Evolutionary conservation across 179 eudicot genomes (phyloP).

Genomic region (Pouteria campechiana): DNA sequence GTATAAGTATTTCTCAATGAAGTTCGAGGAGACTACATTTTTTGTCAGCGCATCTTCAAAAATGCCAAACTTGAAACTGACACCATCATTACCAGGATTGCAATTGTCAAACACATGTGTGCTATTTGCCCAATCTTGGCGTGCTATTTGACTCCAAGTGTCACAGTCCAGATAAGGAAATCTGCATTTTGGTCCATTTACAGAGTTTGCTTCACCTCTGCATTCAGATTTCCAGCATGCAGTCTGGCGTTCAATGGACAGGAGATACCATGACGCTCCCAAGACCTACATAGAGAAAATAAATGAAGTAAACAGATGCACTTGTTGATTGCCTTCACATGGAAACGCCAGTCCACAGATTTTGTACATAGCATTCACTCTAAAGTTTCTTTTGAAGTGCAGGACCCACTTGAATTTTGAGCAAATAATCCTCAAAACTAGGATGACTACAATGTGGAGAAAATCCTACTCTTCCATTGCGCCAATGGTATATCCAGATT

Average conservation of each 20-base stretch:
- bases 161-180: conserved; percentile 57
- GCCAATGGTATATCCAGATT: no score
- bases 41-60: conserved; percentile 61
- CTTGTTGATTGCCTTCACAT: no score
- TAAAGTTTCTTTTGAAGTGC: no score
- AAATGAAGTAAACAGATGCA: not conserved
- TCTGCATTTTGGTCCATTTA: conserved; percentile 40
- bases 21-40: conserved; percentile 58
- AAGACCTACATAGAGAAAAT: conserved; percentile 38
- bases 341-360: no score
- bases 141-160: conserved; percentile 10
- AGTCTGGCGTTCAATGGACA: conserved; percentile 74
- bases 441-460: no score
- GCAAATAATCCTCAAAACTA: no score
- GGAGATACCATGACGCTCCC: conserved; percentile 93
- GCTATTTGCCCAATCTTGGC: conserved; percentile 42
- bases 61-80: conserved; percentile 53
- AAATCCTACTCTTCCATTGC: no score
- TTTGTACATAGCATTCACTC: no score
- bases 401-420: no score
- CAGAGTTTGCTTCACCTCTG: conserved; percentile 30
- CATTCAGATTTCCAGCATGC: conserved; percentile 85
- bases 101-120: conserved; percentile 58
- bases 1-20: conserved; percentile 65
- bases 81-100: conserved; percentile 37